These are phyloP conservation scores for Boletus coccyginus DNA, from an alignment of 768 basidiomycete genomes.

Conservation along the genomic window DNA sequence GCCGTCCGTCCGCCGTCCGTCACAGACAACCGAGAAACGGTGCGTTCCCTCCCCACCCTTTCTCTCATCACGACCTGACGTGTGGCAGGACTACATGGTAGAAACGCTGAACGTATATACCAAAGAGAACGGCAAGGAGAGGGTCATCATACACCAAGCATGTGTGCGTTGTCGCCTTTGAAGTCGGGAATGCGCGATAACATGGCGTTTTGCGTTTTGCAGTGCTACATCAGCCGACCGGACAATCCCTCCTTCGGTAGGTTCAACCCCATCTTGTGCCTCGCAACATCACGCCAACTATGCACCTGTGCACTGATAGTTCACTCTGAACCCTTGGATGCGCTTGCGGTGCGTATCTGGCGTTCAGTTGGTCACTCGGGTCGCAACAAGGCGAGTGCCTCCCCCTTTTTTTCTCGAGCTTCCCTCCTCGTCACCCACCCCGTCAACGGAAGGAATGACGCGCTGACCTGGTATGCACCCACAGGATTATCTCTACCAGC, in stretches of 20 bases:
- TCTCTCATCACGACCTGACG: background rate
- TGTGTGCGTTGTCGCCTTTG: background rate
- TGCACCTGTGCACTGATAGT: slow-evolving; percentile 43
- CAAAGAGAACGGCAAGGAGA: slow-evolving; percentile 47
- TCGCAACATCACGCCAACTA: too few species aligned
- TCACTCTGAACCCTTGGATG: slow-evolving; percentile 72
- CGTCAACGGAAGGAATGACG: too few species aligned
- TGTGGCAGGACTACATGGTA: slow-evolving; percentile 74
- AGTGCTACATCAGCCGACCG: slow-evolving; percentile 87
- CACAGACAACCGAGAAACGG: slow-evolving; percentile 82
- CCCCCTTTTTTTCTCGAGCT: background rate
- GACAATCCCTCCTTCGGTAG: slow-evolving; percentile 87
- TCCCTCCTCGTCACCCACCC: background rate
- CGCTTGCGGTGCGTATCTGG: slow-evolving; percentile 68
- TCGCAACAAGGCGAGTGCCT: slow-evolving; percentile 65
- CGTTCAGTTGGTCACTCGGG: slow-evolving; percentile 81
- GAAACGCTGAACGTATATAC: slow-evolving; percentile 75
- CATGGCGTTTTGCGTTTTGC: background rate
- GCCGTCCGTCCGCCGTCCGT: background rate
- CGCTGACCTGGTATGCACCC: background rate
- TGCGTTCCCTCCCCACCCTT: slow-evolving; percentile 17
- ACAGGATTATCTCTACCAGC: slow-evolving; percentile 84
- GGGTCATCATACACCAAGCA: slow-evolving; percentile 45
- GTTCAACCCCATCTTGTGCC: slow-evolving; percentile 11
- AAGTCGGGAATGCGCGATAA: background rate